phyloP scores from a whole-genome alignment of 768 basidiomycete genomes.

The Lentinus tigrinus region DNA sequence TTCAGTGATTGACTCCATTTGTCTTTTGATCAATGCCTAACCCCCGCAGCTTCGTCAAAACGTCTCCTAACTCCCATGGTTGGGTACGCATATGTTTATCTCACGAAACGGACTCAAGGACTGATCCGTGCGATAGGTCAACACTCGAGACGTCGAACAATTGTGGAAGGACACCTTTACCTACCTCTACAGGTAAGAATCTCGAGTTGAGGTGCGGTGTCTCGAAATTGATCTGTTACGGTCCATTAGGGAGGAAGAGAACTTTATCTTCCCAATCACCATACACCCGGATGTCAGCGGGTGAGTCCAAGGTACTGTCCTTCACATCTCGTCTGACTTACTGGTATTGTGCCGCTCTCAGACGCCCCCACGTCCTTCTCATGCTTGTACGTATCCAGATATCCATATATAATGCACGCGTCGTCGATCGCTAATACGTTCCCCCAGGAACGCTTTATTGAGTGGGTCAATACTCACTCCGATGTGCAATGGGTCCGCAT shows the following conservation, averaged over 20 bases:
- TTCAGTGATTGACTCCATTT: not conserved
- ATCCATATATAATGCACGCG: too few relatives aligned
- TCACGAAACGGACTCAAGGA: too few relatives aligned
- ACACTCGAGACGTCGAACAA: conserved; percentile 61
- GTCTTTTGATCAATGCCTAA: not conserved
- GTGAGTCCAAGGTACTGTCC: conserved; percentile 27
- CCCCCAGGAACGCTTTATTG: conserved; percentile 63
- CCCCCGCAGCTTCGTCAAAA: conserved; percentile 61
- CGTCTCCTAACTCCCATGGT: conserved; percentile 66
- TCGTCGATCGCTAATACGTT: not conserved
- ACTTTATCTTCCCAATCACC: conserved; percentile 71
- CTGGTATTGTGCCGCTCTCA: conserved; percentile 17
- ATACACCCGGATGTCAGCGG: conserved; percentile 80
- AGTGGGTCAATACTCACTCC: conserved; percentile 70
- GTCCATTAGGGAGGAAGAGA: conserved; percentile 25
- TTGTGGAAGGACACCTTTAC: conserved; percentile 77
- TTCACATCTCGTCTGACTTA: not conserved
- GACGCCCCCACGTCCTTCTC: conserved; percentile 67
- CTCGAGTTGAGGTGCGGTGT: not conserved
- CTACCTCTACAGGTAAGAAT: conserved; percentile 55
- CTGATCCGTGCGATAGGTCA: too few relatives aligned
- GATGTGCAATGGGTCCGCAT: conserved; percentile 71
- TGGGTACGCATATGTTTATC: too few relatives aligned
- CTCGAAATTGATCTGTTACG: not conserved
- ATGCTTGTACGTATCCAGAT: conserved; percentile 69